Evolutionary conservation across 306 rosid genomes (phyloP).

Genomic region (Spatholobus suberectus): DNA sequence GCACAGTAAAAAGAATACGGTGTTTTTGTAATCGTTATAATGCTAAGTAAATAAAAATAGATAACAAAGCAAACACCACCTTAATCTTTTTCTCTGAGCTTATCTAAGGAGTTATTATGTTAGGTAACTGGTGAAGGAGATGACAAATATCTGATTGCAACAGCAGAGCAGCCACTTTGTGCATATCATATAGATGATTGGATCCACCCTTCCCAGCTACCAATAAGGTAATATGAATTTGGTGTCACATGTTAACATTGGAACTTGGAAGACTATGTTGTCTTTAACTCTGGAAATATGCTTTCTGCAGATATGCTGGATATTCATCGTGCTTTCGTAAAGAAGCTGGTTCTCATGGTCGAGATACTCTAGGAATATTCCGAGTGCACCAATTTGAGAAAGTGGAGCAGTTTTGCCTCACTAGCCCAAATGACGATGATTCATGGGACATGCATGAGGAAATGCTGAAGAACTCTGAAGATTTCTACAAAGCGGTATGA

Average conservation of each 20-base stretch:
- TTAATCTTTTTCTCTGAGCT: not conserved
- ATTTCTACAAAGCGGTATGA: slow-evolving; percentile 74
- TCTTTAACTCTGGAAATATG: slow-evolving; percentile 10
- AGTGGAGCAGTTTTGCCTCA: slow-evolving; percentile 91
- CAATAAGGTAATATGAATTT: slow-evolving; percentile 65
- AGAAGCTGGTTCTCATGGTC: slow-evolving; percentile 99
- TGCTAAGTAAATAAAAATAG: not conserved
- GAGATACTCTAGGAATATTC: slow-evolving; percentile 94
- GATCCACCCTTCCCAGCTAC: slow-evolving; percentile 95
- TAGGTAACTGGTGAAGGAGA: slow-evolving; percentile 99
- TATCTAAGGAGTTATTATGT: slow-evolving; percentile 29
- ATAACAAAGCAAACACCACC: not conserved
- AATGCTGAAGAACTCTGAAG: slow-evolving; percentile 93
- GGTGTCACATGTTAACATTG: not conserved
- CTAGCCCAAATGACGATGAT: slow-evolving; percentile 80
- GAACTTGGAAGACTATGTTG: slow-evolving; percentile 3
- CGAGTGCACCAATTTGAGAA: slow-evolving; percentile 98
- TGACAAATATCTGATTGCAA: slow-evolving; percentile 96
- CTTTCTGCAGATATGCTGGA: slow-evolving; percentile 80
- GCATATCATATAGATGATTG: slow-evolving; percentile 91
- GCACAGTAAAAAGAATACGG: not conserved
- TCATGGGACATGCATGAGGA: slow-evolving; percentile 98
- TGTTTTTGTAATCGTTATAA: not conserved
- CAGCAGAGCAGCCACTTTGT: slow-evolving; percentile 95
- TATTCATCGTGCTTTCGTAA: slow-evolving; percentile 96